These are phyloP conservation scores for Botrytis galanthina DNA, from an alignment of 2,329 filamentous ascomycete genomes.

Conservation along the genomic window DNA sequence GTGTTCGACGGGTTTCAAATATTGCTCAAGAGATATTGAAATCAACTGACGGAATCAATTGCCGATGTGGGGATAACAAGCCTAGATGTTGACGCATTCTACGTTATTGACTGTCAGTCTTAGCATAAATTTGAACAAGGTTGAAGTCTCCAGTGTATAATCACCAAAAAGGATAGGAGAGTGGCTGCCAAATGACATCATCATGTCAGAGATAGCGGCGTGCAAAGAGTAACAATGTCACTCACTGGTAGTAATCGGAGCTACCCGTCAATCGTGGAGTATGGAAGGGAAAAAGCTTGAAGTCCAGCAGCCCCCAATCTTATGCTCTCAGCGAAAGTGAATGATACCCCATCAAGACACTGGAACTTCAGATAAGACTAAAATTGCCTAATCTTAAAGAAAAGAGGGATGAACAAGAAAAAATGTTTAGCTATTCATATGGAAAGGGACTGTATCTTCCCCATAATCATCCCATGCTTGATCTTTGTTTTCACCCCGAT, in stretches of 20 bases:
- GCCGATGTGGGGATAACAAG: neutral
- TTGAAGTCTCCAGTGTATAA: neutral
- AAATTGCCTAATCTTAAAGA: neutral
- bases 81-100: neutral
- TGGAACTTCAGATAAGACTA: neutral
- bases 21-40: neutral
- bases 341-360: neutral
- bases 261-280: neutral
- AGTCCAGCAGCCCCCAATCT: neutral
- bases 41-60: neutral
- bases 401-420: neutral
- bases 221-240: neutral
- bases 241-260: neutral
- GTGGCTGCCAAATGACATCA: neutral
- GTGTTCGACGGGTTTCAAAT: neutral
- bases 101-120: neutral
- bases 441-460: neutral
- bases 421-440: neutral
- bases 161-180: neutral
- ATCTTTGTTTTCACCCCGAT: neutral
- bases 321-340: neutral
- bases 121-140: neutral
- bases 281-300: neutral
- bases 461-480: neutral
- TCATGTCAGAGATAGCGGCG: neutral